phyloP scores from a whole-genome alignment of 257 asterid species.

The Przewalskia tangutica region DNA sequence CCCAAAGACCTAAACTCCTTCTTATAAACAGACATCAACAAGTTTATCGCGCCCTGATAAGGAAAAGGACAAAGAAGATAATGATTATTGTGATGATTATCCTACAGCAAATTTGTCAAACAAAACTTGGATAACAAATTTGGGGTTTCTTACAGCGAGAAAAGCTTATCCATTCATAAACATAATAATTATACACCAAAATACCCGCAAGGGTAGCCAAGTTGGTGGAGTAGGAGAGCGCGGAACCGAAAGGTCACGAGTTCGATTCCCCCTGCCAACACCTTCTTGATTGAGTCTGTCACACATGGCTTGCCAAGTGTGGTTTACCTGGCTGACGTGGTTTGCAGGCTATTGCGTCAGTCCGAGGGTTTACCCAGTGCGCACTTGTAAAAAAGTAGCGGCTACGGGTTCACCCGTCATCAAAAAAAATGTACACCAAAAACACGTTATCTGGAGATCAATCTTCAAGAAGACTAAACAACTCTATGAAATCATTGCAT shows the following conservation, averaged over 20 bases:
- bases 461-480: neutral
- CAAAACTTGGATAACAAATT: neutral
- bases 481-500: neutral
- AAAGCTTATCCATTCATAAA: neutral
- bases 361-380: too few species aligned
- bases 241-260: too few species aligned
- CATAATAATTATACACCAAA: neutral
- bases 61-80: neutral
- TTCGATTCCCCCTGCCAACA: too few species aligned
- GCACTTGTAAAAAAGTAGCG: too few species aligned
- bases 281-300: too few species aligned
- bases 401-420: too few species aligned
- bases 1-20: slow-evolving; percentile 44
- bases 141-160: neutral
- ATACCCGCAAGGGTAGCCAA: too few species aligned
- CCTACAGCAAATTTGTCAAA: neutral
- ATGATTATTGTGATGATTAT: neutral
- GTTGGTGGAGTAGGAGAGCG: too few species aligned
- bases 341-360: too few species aligned
- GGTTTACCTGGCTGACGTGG: too few species aligned
- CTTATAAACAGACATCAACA: slow-evolving; percentile 44
- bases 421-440: too few species aligned
- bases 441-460: neutral
- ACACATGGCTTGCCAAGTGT: too few species aligned
- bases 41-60: slow-evolving; percentile 40